Conservation (phyloP, 2,329 filamentous ascomycete genomes). For the Claviceps arundinis region DNA sequence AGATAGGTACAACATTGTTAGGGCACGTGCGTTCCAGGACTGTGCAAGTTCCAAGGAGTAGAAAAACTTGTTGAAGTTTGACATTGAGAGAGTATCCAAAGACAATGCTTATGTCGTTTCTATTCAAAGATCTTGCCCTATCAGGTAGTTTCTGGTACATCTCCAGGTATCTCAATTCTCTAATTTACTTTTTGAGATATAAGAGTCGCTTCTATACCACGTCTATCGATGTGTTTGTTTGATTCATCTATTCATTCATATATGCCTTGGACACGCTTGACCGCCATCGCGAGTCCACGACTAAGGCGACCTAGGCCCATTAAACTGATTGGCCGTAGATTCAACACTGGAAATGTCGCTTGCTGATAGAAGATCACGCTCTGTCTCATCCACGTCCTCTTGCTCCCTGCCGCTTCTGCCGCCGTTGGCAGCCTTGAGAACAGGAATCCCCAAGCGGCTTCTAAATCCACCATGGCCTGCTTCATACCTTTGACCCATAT, state of each 20-base stretch:
- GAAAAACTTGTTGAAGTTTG: too few relatives aligned
- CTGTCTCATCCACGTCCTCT: conserved; percentile 15
- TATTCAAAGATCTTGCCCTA: not conserved
- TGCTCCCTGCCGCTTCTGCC: conserved; percentile 18
- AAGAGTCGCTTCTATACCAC: not conserved
- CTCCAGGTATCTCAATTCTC: not conserved
- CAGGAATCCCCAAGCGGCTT: conserved; percentile 20
- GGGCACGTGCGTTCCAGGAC: too few relatives aligned
- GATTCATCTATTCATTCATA: not conserved
- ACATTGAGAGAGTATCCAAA: too few relatives aligned
- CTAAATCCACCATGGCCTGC: conserved; percentile 13
- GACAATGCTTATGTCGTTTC: not conserved
- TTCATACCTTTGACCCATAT: conserved; percentile 23
- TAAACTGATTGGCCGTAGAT: conserved; percentile 18
- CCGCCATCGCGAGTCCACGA: not conserved
- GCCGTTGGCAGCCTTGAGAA: conserved; percentile 17
- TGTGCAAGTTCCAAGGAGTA: too few relatives aligned
- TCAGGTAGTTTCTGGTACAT: not conserved
- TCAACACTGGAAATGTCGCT: conserved; percentile 25
- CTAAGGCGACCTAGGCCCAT: conserved; percentile 4
- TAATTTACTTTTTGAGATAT: not conserved
- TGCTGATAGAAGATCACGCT: conserved; percentile 22
- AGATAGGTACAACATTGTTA: too few relatives aligned
- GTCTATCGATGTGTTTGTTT: not conserved
- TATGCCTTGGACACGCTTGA: not conserved